Conservation (phyloP, 2,329 filamentous ascomycete genomes). For the Aulographum hederae region DNA sequence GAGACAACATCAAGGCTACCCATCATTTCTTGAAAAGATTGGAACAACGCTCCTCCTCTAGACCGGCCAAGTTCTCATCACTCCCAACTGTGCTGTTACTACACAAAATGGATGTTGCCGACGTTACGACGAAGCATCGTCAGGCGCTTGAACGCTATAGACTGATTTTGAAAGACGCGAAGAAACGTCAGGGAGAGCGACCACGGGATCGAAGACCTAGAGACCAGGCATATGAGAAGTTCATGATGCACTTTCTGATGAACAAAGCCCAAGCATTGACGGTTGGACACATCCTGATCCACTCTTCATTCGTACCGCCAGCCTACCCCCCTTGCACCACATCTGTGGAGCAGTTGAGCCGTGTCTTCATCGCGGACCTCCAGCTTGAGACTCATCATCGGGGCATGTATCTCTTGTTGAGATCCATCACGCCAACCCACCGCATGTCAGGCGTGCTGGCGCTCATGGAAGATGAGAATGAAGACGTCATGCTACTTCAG, state of each 20-base stretch:
- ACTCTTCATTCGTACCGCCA: not conserved
- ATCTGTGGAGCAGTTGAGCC: not conserved
- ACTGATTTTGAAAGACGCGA: not conserved
- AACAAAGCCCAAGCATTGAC: not conserved
- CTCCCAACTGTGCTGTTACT: too few species aligned
- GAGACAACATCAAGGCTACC: too few species aligned
- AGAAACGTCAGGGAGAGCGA: not conserved
- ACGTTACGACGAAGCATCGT: too few species aligned
- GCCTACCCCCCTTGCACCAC: not conserved
- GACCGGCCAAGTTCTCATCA: too few species aligned
- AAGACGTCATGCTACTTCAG: constrained; percentile 5
- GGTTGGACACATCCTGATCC: not conserved
- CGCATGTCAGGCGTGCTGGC: constrained; percentile 15
- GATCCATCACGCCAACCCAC: constrained; percentile 13
- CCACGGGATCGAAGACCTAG: not conserved
- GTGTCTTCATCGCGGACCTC: constrained; percentile 14
- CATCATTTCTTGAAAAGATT: too few species aligned
- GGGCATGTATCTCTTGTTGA: constrained; percentile 16
- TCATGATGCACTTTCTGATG: not conserved
- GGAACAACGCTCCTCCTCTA: too few species aligned
- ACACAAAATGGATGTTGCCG: too few species aligned
- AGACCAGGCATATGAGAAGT: not conserved
- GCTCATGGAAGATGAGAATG: constrained; percentile 8
- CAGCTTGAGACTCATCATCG: constrained; percentile 22
- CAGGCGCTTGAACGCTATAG: too few species aligned